Evolutionary conservation across 2,329 filamentous ascomycete genomes (phyloP).

Genomic region (Botrytis galanthina): DNA sequence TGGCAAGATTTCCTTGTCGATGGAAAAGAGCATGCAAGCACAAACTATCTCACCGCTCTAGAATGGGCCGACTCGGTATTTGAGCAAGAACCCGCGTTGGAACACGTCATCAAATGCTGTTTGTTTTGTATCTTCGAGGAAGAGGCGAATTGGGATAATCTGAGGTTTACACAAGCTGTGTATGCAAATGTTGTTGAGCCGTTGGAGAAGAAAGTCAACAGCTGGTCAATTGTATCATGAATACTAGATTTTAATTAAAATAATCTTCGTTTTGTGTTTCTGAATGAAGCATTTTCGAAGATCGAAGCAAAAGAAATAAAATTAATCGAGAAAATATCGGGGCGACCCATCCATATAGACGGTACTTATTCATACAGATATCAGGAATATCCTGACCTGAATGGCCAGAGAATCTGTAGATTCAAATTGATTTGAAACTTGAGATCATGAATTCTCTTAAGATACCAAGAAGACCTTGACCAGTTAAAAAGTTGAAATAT

Average conservation of each 20-base stretch:
- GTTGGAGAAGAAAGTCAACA: slow-evolving; percentile 23
- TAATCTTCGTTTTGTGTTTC: no score
- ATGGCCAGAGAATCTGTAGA: neutral
- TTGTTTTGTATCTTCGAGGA: slow-evolving; percentile 28
- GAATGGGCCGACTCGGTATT: slow-evolving; percentile 30
- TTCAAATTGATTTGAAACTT: no score
- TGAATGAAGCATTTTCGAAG: no score
- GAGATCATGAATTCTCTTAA: neutral
- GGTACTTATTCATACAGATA: neutral
- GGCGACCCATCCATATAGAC: neutral
- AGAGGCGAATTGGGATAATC: slow-evolving; percentile 30
- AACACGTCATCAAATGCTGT: slow-evolving; percentile 28
- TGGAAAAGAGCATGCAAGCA: slow-evolving; percentile 24
- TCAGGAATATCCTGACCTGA: neutral
- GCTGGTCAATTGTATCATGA: neutral
- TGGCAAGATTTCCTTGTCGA: slow-evolving; percentile 24
- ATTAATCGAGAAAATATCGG: no score
- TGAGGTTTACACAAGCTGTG: slow-evolving; percentile 29
- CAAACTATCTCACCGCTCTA: slow-evolving; percentile 27
- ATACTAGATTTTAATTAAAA: no score
- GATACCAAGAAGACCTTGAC: neutral
- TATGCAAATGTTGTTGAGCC: slow-evolving; percentile 30
- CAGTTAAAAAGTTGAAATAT: neutral
- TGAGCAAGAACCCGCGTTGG: slow-evolving; percentile 28
- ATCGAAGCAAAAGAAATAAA: no score